Evolutionary conservation across 2,329 filamentous ascomycete genomes (phyloP).

Genomic region (Thelonectria blattea): DNA sequence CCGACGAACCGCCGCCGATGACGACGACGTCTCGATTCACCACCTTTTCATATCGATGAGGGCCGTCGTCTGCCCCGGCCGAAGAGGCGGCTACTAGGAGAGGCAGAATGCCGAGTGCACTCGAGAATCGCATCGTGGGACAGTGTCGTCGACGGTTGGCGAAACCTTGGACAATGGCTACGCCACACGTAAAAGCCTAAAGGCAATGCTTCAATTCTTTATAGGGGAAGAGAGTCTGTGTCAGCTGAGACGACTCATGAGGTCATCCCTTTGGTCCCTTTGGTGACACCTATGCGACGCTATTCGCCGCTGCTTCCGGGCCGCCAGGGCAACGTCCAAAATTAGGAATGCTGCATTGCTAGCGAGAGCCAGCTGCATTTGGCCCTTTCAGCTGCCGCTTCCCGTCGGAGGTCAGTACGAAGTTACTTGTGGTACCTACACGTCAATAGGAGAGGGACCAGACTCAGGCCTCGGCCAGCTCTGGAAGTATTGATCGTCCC

Average conservation of each 20-base stretch:
- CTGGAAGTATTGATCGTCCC: neutral
- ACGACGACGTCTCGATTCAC: constrained; percentile 9
- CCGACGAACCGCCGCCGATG: constrained; percentile 9
- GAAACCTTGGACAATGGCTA: too few relatives aligned
- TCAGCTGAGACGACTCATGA: neutral
- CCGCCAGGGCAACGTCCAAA: neutral
- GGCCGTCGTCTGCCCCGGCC: neutral
- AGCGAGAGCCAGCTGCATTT: too few relatives aligned
- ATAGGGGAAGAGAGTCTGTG: neutral
- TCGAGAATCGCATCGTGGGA: constrained; percentile 5
- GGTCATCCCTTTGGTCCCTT: neutral
- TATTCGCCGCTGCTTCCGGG: neutral
- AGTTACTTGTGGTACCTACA: too few relatives aligned
- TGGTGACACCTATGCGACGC: too few relatives aligned
- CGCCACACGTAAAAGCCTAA: neutral
- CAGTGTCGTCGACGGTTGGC: neutral
- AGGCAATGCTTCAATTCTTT: neutral
- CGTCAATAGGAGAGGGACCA: too few relatives aligned
- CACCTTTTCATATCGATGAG: neutral
- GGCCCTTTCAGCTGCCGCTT: too few relatives aligned
- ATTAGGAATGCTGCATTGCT: too few relatives aligned
- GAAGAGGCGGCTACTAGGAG: neutral
- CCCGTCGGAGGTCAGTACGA: too few relatives aligned
- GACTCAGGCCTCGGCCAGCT: too few relatives aligned
- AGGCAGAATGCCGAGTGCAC: neutral